These are phyloP conservation scores for Sorghum bicolor DNA, from an alignment of 176 grass and related monocot genomes.

Conservation along the genomic window DNA sequence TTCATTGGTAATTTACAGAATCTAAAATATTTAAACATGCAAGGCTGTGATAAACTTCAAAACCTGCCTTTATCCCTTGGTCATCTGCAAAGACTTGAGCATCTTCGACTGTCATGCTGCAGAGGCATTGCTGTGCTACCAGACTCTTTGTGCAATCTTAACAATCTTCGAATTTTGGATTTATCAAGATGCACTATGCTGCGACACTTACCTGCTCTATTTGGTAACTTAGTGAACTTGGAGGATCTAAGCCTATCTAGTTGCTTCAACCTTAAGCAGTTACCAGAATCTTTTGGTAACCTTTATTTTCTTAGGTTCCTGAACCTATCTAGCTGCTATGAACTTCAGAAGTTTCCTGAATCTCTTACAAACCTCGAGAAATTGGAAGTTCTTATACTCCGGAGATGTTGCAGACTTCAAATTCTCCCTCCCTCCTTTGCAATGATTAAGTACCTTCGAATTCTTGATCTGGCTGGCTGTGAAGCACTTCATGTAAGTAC, in stretches of 20 bases:
- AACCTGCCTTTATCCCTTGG: conserved; percentile 10
- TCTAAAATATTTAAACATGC: conserved; percentile 41
- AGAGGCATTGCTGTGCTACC: not conserved
- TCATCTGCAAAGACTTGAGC: conserved; percentile 8
- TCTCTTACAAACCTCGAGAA: conserved; percentile 14
- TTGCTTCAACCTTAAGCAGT: conserved; percentile 26
- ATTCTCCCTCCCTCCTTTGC: conserved; percentile 18
- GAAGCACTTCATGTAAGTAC: conserved; percentile 23
- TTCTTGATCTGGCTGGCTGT: conserved; percentile 25
- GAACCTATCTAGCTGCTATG: conserved; percentile 33
- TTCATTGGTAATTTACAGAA: conserved; percentile 23
- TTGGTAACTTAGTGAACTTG: conserved; percentile 27
- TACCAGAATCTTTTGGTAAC: conserved; percentile 40
- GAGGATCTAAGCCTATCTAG: conserved; percentile 26
- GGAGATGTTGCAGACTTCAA: conserved; percentile 22
- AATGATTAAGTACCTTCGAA: conserved; percentile 1
- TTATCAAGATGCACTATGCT: conserved; percentile 31
- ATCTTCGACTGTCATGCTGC: conserved; percentile 15
- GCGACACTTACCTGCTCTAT: conserved; percentile 12
- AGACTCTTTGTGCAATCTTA: conserved; percentile 17
- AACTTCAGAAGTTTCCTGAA: conserved; percentile 19
- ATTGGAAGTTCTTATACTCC: conserved; percentile 22
- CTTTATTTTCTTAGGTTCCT: conserved; percentile 29
- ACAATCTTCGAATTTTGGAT: conserved; percentile 13
- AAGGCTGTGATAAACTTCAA: conserved; percentile 36